Evolutionary conservation across 1,284 basidiomycete species (phyloP).

Genomic region (Mrakiaceae sp.): DNA sequence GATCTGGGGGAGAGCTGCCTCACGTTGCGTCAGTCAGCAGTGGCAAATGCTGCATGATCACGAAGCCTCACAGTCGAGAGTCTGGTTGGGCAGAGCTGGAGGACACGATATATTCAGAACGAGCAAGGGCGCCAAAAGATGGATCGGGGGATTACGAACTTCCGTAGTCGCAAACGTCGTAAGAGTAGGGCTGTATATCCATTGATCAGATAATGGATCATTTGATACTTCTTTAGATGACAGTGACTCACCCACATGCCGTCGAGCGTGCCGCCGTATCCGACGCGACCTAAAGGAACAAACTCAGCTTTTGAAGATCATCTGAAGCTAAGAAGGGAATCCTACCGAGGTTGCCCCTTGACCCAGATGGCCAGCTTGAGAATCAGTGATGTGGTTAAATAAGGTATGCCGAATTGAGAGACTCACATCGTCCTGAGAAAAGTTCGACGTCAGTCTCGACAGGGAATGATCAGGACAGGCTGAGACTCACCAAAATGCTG

Average conservation of each 20-base stretch:
- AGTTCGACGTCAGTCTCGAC: no score
- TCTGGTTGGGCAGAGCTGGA: constrained; percentile 58
- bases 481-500: constrained; percentile 37
- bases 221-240: not conserved
- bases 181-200: constrained; percentile 42
- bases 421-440: constrained; percentile 62
- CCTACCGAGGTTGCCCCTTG: constrained; percentile 35
- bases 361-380: not conserved
- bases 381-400: no score
- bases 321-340: no score
- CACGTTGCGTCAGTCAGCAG: no score
- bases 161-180: constrained; percentile 41
- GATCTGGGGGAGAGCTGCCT: no score
- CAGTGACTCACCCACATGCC: constrained; percentile 41
- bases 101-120: no score
- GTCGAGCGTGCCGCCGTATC: constrained; percentile 37
- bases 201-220: not conserved
- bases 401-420: constrained; percentile 51
- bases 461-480: no score
- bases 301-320: no score
- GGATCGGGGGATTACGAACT: constrained; percentile 18
- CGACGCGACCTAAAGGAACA: constrained; percentile 27
- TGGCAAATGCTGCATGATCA: no score
- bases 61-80: constrained; percentile 37
- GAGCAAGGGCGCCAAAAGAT: no score